These are phyloP conservation scores for Exophiala sideris DNA, from an alignment of 2,329 filamentous ascomycete genomes.

Conservation along the genomic window DNA sequence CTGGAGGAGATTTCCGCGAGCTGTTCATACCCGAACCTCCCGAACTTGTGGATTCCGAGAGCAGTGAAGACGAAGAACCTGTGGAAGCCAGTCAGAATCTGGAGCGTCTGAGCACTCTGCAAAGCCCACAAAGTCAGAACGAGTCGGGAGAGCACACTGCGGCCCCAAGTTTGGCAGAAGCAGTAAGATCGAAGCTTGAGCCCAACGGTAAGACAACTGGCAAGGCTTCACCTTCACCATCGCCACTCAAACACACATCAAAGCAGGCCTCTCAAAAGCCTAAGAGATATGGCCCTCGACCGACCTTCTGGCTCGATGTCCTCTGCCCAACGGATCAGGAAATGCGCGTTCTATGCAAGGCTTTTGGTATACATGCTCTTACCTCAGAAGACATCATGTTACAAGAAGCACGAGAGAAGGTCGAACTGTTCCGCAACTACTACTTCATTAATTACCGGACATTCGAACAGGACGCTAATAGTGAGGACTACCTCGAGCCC, in stretches of 20 bases:
- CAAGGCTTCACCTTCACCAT: slow-evolving; percentile 36
- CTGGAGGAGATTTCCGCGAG: slow-evolving; percentile 77
- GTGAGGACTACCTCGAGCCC: slow-evolving; percentile 86
- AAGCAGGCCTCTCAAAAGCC: slow-evolving; percentile 36
- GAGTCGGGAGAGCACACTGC: background rate
- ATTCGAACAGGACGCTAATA: slow-evolving; percentile 90
- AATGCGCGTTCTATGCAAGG: slow-evolving; percentile 88
- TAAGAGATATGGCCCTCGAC: slow-evolving; percentile 70
- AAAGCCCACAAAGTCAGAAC: slow-evolving; percentile 20
- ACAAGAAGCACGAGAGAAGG: slow-evolving; percentile 95
- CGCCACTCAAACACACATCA: slow-evolving; percentile 41
- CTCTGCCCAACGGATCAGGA: slow-evolving; percentile 86
- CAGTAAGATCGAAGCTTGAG: slow-evolving; percentile 8
- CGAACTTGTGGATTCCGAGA: slow-evolving; percentile 67
- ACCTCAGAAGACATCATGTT: slow-evolving; percentile 97
- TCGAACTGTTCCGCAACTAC: slow-evolving; percentile 94
- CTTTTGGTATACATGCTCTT: slow-evolving; percentile 92
- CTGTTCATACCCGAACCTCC: slow-evolving; percentile 87
- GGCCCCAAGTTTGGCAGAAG: slow-evolving; percentile 4
- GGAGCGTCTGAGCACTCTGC: slow-evolving; percentile 6
- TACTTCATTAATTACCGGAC: slow-evolving; percentile 99
- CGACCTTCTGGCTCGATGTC: slow-evolving; percentile 96
- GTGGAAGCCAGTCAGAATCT: slow-evolving; percentile 1
- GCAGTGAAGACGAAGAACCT: slow-evolving; percentile 58
- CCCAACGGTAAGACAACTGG: slow-evolving; percentile 15